A percentile compares a stretch with the other conserved stretches of the same genome.
phyloP scores from a whole-genome alignment of 1,284 basidiomycete genomes.

The Moesziomyces parantarcticus region DNA sequence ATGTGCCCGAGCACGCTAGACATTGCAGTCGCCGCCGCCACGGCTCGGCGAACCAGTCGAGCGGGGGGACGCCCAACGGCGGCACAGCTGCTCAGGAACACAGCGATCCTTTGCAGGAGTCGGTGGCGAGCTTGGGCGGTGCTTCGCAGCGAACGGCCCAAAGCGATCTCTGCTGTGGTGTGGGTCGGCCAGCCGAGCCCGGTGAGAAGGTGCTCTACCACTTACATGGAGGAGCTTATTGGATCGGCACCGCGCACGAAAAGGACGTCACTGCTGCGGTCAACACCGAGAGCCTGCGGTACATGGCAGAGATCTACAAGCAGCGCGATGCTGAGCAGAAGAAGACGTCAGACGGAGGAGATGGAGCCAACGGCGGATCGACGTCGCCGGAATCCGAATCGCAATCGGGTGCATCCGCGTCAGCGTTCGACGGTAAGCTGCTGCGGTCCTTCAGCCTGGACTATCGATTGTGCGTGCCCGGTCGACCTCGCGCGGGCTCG shows the following conservation, averaged over 20 bases:
- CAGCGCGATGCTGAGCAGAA: conserved; percentile 8
- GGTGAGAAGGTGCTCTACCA: conserved; percentile 61
- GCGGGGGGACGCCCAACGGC: background rate
- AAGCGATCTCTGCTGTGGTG: conserved; percentile 17
- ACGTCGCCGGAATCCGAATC: conserved; percentile 8
- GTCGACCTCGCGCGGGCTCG: conserved; percentile 45
- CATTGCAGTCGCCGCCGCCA: background rate
- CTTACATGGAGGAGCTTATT: conserved; percentile 64
- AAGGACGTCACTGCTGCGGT: conserved; percentile 57
- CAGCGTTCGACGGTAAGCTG: conserved; percentile 27
- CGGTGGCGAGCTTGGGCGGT: conserved; percentile 7
- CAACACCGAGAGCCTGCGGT: conserved; percentile 49
- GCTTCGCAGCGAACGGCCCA: conserved; percentile 3
- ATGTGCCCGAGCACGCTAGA: conserved; percentile 18
- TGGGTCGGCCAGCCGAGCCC: conserved; percentile 37
- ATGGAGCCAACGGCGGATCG: conserved; percentile 4
- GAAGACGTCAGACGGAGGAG: background rate
- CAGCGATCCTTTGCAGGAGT: background rate
- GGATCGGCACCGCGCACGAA: conserved; percentile 62
- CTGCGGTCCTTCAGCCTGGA: conserved; percentile 61
- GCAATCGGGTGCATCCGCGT: background rate
- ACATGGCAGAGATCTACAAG: conserved; percentile 50
- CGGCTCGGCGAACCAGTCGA: too few relatives aligned
- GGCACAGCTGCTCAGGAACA: conserved; percentile 11
- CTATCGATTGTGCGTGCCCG: conserved; percentile 59